These are phyloP conservation scores for Mrakia hoshinonis DNA, from an alignment of 768 basidiomycete species.

Conservation along the genomic window DNA sequence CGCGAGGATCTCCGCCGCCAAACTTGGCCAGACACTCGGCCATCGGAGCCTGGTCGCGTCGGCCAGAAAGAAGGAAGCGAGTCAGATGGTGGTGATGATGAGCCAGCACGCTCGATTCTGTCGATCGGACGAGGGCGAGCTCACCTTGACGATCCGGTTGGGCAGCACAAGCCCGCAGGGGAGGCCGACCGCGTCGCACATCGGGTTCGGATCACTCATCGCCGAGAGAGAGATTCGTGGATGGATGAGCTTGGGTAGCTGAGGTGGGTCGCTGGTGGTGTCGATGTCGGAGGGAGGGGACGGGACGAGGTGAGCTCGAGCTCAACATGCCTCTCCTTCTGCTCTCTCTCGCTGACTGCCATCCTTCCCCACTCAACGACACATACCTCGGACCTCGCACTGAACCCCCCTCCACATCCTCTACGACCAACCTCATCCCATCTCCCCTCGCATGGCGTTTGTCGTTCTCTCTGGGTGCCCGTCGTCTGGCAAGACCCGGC, in stretches of 20 bases:
- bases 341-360: not conserved
- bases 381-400: not conserved
- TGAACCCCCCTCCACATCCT: not conserved
- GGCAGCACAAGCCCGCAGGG: conserved; percentile 33
- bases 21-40: conserved; percentile 71
- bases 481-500: conserved; percentile 70
- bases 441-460: conserved; percentile 64
- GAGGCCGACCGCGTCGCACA: not conserved
- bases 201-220: not conserved
- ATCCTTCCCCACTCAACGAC: not conserved
- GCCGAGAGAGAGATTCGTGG: not conserved
- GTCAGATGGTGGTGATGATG: no score
- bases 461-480: conserved; percentile 85
- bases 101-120: no score
- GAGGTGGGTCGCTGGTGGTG: not conserved
- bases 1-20: conserved; percentile 64
- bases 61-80: not conserved
- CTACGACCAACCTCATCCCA: not conserved
- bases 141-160: conserved; percentile 49
- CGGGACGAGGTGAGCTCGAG: not conserved
- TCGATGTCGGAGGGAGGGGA: not conserved
- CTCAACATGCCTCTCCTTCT: not conserved
- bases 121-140: no score
- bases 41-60: conserved; percentile 60
- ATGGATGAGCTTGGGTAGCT: not conserved